Evolutionary conservation across 768 basidiomycete genomes (phyloP), one percentile per base, ranked within the genome.

Genomic region (Paxillus ammoniavirescens): DNA sequence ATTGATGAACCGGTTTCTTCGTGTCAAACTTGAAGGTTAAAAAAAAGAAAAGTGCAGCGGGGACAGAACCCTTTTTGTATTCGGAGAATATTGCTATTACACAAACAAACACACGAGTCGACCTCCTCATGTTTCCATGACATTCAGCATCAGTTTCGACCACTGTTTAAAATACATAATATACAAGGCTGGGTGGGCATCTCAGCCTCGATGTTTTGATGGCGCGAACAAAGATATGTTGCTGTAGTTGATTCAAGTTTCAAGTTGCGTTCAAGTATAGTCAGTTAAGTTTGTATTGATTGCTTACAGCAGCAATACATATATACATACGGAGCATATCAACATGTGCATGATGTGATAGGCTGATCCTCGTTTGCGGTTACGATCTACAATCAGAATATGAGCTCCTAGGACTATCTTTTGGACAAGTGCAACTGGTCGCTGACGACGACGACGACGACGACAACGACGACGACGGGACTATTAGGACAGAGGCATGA

Each of bases 21-120:
- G 78, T 83, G 80, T 78, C 82, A 85, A 87, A 89, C 83, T 88
- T 88, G 87, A 74, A 80, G 85, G 88, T 87, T 84, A 76, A 74
- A 78, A 79, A 35, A 80, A 82, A 77, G 72, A 59, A 66, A 61
- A 57, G 60, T 56, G 49, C 14, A 49, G 54, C 50, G 51, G 44
- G 58, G 57, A 61, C 62, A 59, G 57, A 53, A 63, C 65, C 63
- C 71, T 74, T 75, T 75, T 75, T 75, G 71, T 67, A 66, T 61
- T 35, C 43, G 21, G 33, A 49, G 30, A 21, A 21, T 21, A 49
- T 15, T 45, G 26, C 23, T 44, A 58, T 67, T 66, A 67, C 58
- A 53, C 55, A 69, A 65, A 66, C 55, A 69, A 69, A 67, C 52
- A 49, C 48, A 49, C 48, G 37, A 38, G 43, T 42, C 23, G 26